A percentile compares a stretch with the other conserved stretches of the same genome.
Evolutionary conservation across 352 stramenopile species (phyloP).

Genomic region (Phytophthora cactorum): DNA sequence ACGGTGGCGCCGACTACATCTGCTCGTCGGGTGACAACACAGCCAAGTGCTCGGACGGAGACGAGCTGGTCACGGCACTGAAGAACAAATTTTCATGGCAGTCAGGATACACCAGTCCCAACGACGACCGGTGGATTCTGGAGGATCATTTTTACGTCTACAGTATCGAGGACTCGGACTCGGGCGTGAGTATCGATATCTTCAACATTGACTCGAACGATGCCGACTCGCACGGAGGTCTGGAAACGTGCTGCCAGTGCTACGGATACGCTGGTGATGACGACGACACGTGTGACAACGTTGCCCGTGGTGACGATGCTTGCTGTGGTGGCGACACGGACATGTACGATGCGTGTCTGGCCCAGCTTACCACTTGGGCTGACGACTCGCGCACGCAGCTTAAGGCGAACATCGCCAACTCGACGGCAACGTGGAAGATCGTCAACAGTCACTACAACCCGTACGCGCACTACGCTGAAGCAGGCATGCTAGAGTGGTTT

Average conservation of each 20-base stretch:
- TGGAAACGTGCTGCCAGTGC: constrained; percentile 64
- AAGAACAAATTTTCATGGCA: constrained; percentile 60
- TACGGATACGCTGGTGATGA: constrained; percentile 58
- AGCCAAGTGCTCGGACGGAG: constrained; percentile 29
- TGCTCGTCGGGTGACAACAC: constrained; percentile 43
- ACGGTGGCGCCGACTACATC: constrained; percentile 66
- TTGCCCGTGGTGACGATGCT: constrained; percentile 46
- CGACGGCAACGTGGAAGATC: constrained; percentile 70
- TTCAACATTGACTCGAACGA: constrained; percentile 71
- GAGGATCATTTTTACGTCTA: constrained; percentile 68
- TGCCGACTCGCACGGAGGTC: constrained; percentile 52
- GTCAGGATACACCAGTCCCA: constrained; percentile 51
- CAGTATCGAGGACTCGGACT: constrained; percentile 42
- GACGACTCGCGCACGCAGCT: constrained; percentile 53
- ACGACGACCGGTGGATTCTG: constrained; percentile 60
- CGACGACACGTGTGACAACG: constrained; percentile 48
- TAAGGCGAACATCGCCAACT: constrained; percentile 48
- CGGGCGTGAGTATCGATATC: constrained; percentile 58
- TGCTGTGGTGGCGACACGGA: constrained; percentile 49
- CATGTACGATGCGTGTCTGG: constrained; percentile 52
- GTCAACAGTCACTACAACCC: constrained; percentile 71
- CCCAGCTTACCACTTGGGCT: constrained; percentile 46
- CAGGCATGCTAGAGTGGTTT: constrained; percentile 47
- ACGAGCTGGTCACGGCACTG: constrained; percentile 32
- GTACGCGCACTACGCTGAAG: constrained; percentile 50